phyloP scores from a whole-genome alignment of 495 filamentous ascomycete genomes.

The Delitschia confertaspora region DNA sequence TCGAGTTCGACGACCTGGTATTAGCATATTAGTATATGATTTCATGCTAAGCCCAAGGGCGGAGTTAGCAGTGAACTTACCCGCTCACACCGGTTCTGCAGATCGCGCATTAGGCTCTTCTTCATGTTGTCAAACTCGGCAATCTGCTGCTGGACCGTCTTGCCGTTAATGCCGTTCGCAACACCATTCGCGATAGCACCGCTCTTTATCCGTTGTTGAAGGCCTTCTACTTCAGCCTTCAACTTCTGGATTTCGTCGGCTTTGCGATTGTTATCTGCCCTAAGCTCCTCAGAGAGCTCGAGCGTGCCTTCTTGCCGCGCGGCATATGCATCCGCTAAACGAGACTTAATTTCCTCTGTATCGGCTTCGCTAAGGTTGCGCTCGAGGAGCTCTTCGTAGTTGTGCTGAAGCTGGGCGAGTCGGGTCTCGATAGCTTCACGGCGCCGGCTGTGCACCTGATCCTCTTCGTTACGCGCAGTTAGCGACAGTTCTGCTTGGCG shows the following conservation, averaged over 20 bases:
- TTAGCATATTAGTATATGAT: slow-evolving; percentile 6
- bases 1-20: slow-evolving; percentile 79
- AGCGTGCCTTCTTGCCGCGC: slow-evolving; percentile 62
- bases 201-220: slow-evolving; percentile 58
- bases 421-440: slow-evolving; percentile 65
- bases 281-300: slow-evolving; percentile 61
- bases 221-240: slow-evolving; percentile 63
- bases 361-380: slow-evolving; percentile 72
- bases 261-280: slow-evolving; percentile 60
- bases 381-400: slow-evolving; percentile 73
- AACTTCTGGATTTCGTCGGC: slow-evolving; percentile 68
- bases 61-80: slow-evolving; percentile 33
- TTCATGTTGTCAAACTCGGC: slow-evolving; percentile 99
- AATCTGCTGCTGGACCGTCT: slow-evolving; percentile 94
- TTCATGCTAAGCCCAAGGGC: background rate
- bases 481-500: slow-evolving; percentile 84
- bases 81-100: slow-evolving; percentile 95
- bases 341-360: slow-evolving; percentile 69
- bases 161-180: slow-evolving; percentile 56
- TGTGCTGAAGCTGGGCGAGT: slow-evolving; percentile 60
- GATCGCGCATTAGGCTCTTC: slow-evolving; percentile 96
- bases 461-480: slow-evolving; percentile 54
- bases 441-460: slow-evolving; percentile 54
- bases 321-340: slow-evolving; percentile 65
- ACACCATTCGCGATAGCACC: slow-evolving; percentile 47